Evolutionary conservation across 441 rosid species (phyloP).

Genomic region (Kokia cookei): DNA sequence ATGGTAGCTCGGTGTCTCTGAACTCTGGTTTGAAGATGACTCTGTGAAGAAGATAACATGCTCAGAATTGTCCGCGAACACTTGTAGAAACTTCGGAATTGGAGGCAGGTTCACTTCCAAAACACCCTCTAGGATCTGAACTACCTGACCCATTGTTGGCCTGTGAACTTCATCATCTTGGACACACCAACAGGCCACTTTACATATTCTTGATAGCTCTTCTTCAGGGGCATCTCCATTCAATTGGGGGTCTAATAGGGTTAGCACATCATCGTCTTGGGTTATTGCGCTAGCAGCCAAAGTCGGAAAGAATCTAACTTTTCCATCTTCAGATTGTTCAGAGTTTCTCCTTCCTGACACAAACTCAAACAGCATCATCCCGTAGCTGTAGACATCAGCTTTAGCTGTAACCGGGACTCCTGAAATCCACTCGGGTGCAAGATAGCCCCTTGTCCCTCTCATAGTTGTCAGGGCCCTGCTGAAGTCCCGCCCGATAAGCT

Average conservation of each 20-base stretch:
- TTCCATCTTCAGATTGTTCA: slow-evolving; percentile 38
- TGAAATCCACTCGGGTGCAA: slow-evolving; percentile 82
- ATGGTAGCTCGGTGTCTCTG: slow-evolving; percentile 8
- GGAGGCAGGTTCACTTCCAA: slow-evolving; percentile 48
- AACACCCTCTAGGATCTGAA: slow-evolving; percentile 72
- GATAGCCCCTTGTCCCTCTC: slow-evolving; percentile 79
- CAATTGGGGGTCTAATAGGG: slow-evolving; percentile 43
- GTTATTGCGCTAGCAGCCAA: slow-evolving; percentile 39
- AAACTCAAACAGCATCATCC: slow-evolving; percentile 76
- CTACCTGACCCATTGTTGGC: slow-evolving; percentile 73
- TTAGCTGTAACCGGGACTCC: slow-evolving; percentile 68
- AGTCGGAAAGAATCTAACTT: slow-evolving; percentile 47
- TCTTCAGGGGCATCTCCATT: slow-evolving; percentile 29
- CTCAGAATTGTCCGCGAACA: not conserved
- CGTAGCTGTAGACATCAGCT: slow-evolving; percentile 76
- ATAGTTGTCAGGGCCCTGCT: slow-evolving; percentile 68
- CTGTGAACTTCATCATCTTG: slow-evolving; percentile 63
- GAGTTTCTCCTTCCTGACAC: slow-evolving; percentile 67
- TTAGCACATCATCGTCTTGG: slow-evolving; percentile 36
- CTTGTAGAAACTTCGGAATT: slow-evolving; percentile 48
- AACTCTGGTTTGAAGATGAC: not conserved
- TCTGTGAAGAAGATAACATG: not conserved
- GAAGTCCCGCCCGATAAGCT: slow-evolving; percentile 36
- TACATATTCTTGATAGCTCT: slow-evolving; percentile 51
- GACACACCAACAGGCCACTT: slow-evolving; percentile 71